Percentiles rank a stretch among this genome's conserved stretches.
Conservation (phyloP, 179 eudicot genomes). For the Drosera spatulata region DNA sequence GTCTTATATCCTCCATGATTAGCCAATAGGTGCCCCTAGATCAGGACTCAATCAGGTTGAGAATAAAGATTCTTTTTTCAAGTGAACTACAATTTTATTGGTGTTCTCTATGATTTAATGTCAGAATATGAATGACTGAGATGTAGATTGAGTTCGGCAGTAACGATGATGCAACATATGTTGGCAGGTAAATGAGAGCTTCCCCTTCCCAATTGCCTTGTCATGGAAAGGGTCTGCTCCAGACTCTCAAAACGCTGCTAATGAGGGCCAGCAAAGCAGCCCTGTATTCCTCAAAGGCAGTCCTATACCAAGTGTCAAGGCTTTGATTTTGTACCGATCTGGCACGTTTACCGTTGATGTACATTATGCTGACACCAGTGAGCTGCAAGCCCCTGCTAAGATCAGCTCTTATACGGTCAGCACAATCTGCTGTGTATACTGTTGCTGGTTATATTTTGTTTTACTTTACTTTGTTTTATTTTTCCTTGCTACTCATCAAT, state of each 20-base stretch:
- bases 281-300: slow-evolving; percentile 76
- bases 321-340: slow-evolving; percentile 64
- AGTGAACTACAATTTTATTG: too few relatives aligned
- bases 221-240: slow-evolving; percentile 69
- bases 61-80: too few relatives aligned
- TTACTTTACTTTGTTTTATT: not conserved
- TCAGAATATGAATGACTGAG: too few relatives aligned
- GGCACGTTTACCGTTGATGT: slow-evolving; percentile 67
- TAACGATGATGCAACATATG: not conserved
- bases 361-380: slow-evolving; percentile 77
- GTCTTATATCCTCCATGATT: too few relatives aligned
- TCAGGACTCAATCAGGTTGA: too few relatives aligned
- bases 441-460: not conserved
- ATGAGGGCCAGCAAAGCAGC: slow-evolving; percentile 61
- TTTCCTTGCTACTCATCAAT: not conserved
- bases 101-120: too few relatives aligned
- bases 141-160: too few relatives aligned
- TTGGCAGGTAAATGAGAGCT: slow-evolving; percentile 72
- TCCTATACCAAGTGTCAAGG: slow-evolving; percentile 72
- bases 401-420: slow-evolving; percentile 84
- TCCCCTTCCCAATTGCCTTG: slow-evolving; percentile 80
- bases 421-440: not conserved
- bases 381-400: slow-evolving; percentile 65
- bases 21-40: too few relatives aligned
- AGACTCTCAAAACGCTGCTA: slow-evolving; percentile 46